Evolutionary conservation across 192 early-diverging fungal genomes (phyloP), one percentile per base, ranked within the genome.

Genomic region (Funneliformis mosseae): DNA sequence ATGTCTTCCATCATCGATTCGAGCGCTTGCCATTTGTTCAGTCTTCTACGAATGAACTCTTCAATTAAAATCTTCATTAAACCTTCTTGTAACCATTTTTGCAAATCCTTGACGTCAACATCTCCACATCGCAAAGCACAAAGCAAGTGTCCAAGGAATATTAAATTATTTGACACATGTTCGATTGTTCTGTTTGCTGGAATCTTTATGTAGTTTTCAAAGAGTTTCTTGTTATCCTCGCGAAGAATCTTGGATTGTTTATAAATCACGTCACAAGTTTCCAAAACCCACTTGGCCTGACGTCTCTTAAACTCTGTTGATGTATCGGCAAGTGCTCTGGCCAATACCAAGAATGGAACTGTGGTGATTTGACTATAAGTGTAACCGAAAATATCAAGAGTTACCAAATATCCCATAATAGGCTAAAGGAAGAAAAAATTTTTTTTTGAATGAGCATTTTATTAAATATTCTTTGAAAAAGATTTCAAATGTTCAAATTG

Each of bases 201-300:
- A 0, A 81, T 82, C 0, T 38, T 55, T 41, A 80, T 77, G 27
- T 74, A 87, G 41, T 83, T 76, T 68, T 81, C 60, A 25, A 87
- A 81, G 76, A 84, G 42, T 7, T 43, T 66, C 46, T 81, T 84
- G n/a, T 83, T 87, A 23, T 67, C 75, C 21, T 87, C 82, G 50
- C 83, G 83, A 12, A 87, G 60, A 3, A 14, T 72, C 2, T n/a
- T 78, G 21, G 85, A 83, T 55, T 74, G 62, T 42, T 45, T 60
- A 76, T 87, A 87, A 64, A 87, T 87, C 21, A 82, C 82, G 75
- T 87, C 85, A 50, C 85, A 87, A n/a, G 83, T 84, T 42, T 84
- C 80, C 14, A 87, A 80, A 41, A 87, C 83, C 48, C 84, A 74
- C 43, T 78, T 66, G 60, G 84, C 77, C 68, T 87, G 85, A n/a